phyloP scores from a whole-genome alignment of 2,329 filamentous ascomycete genomes.

The Incumbomyces delicatus region DNA sequence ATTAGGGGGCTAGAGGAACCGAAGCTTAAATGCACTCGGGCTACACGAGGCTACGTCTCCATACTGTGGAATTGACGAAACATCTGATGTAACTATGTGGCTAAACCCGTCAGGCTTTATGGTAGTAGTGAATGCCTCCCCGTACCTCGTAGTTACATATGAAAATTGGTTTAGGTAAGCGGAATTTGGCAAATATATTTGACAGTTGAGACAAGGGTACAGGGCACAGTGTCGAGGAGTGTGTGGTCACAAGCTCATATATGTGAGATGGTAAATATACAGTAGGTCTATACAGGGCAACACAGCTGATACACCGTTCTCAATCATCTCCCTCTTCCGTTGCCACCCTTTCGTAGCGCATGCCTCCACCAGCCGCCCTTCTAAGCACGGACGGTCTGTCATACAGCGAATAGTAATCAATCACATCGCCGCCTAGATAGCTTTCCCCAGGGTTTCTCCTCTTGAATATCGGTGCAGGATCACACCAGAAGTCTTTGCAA shows the following conservation, averaged over 20 bases:
- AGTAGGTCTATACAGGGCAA: background rate
- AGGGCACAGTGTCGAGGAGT: no score
- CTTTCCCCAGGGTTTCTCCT: conserved; percentile 55
- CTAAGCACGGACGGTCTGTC: conserved; percentile 57
- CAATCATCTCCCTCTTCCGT: conserved; percentile 2
- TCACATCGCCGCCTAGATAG: conserved; percentile 58
- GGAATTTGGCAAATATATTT: no score
- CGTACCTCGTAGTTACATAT: no score
- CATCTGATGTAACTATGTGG: no score
- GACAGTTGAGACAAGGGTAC: no score
- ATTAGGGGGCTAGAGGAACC: no score
- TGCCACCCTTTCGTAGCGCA: conserved; percentile 5
- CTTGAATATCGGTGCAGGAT: conserved; percentile 71
- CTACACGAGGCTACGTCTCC: no score
- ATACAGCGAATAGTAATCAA: conserved; percentile 87
- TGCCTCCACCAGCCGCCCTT: conserved; percentile 42
- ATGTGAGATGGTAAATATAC: background rate
- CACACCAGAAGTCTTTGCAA: conserved; percentile 94
- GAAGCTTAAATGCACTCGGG: no score
- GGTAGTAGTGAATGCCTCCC: no score
- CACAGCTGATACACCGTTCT: background rate
- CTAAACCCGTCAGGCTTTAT: no score
- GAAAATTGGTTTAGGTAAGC: no score
- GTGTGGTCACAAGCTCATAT: background rate
- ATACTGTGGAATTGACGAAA: no score